Percentiles rank a stretch among this genome's conserved stretches.
These are phyloP conservation scores for Blastobotrys illinoisensis DNA, from an alignment of 1,139 yeast species.

Conservation along the genomic window DNA sequence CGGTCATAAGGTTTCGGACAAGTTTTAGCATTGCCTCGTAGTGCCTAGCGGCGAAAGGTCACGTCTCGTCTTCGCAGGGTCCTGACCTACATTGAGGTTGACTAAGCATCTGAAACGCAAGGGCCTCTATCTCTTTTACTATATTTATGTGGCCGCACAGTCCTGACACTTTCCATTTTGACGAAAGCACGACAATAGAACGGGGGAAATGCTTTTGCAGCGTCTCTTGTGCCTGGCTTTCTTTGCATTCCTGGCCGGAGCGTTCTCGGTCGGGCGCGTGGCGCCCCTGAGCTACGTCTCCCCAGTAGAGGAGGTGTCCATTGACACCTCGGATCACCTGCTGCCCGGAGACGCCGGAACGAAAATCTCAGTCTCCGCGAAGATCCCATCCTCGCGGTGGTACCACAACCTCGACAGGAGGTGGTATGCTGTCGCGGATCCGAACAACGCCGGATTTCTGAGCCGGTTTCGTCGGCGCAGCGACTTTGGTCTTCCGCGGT, in stretches of 20 bases:
- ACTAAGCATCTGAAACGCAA: neutral
- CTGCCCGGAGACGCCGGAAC: conserved; percentile 3
- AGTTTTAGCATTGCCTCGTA: neutral
- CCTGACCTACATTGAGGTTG: neutral
- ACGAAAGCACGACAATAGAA: neutral
- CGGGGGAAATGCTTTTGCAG: neutral
- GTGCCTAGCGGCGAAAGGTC: no score
- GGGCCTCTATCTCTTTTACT: neutral
- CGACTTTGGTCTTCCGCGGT: conserved; percentile 1
- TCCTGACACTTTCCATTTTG: neutral
- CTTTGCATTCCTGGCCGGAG: neutral
- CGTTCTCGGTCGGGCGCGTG: conserved; percentile 17
- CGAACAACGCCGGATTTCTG: conserved; percentile 19
- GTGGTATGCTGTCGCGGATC: conserved; percentile 32
- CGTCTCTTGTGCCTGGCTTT: neutral
- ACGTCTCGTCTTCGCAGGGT: neutral
- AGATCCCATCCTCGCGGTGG: conserved; percentile 23
- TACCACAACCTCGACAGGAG: conserved; percentile 27
- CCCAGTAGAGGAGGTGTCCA: conserved; percentile 12
- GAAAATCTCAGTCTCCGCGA: conserved; percentile 18
- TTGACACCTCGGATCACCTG: conserved; percentile 7
- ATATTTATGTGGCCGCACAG: neutral
- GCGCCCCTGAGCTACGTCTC: conserved; percentile 23
- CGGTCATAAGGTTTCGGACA: neutral
- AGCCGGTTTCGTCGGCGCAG: neutral